Evolutionary conservation across 192 early-diverging fungal genomes (phyloP).

Genomic region (Gigaspora rosea): DNA sequence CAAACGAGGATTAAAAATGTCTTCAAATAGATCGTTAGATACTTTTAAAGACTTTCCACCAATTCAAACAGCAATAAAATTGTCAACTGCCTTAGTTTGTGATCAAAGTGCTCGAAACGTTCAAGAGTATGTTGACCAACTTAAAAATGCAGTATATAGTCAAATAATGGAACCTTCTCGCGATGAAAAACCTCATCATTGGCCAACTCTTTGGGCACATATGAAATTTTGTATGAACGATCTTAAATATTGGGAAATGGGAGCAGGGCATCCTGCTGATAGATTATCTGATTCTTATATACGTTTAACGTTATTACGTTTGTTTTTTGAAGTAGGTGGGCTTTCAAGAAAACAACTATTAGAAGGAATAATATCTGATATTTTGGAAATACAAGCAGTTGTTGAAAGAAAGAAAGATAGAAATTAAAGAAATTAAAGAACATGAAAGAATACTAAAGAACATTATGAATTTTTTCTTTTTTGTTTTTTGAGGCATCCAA

Average conservation of each 20-base stretch:
- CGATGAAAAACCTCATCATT: not conserved
- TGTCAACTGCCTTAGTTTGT: not conserved
- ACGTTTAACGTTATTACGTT: not conserved
- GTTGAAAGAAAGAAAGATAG: no score
- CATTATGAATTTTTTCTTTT: no score
- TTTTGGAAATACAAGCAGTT: not conserved
- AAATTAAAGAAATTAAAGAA: no score
- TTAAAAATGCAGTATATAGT: not conserved
- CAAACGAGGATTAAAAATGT: not conserved
- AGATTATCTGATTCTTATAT: not conserved
- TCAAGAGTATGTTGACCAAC: not conserved
- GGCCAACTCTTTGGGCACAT: not conserved
- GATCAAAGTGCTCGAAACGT: not conserved
- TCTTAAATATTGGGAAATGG: conserved; percentile 9
- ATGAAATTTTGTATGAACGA: not conserved
- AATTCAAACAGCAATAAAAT: not conserved
- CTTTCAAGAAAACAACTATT: not conserved
- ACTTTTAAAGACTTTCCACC: not conserved
- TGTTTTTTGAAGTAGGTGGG: not conserved
- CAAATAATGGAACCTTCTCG: not conserved
- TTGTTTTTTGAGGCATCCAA: no score
- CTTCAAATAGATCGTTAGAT: not conserved
- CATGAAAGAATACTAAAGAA: no score
- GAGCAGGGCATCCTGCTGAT: not conserved
- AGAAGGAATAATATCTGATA: not conserved